Conservation (phyloP, 2,329 filamentous ascomycete genomes). For the Microsporum audouinii region DNA sequence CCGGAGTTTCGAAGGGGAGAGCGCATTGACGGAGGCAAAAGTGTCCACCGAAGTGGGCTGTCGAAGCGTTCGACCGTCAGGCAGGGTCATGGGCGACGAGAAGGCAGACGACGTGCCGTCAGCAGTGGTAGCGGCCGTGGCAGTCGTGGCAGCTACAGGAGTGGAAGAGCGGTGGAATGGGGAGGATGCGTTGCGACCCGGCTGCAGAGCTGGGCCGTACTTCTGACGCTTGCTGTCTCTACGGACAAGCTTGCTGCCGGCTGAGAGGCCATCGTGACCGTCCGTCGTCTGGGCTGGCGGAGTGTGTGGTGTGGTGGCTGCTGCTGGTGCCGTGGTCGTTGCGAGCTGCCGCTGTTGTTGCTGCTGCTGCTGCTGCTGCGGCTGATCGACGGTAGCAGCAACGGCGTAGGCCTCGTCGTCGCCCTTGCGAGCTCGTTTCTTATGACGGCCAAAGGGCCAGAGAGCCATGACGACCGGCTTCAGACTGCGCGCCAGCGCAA, state of each 20-base stretch:
- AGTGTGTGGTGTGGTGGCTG: neutral
- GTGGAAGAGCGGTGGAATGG: conserved; percentile 9
- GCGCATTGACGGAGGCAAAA: conserved; percentile 12
- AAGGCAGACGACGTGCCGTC: neutral
- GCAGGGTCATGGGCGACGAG: neutral
- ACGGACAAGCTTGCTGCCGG: conserved; percentile 18
- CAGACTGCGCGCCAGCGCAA: conserved; percentile 16
- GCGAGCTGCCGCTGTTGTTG: neutral
- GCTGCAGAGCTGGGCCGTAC: conserved; percentile 18
- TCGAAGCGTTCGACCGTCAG: conserved; percentile 4
- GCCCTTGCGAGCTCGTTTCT: conserved; percentile 53
- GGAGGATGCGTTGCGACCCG: conserved; percentile 10
- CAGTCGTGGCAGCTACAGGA: neutral
- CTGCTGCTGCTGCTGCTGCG: neutral
- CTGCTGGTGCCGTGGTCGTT: neutral
- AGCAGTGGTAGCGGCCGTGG: conserved; percentile 3
- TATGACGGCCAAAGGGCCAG: conserved; percentile 72
- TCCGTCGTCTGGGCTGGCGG: neutral
- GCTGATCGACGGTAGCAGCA: neutral
- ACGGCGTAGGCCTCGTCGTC: conserved; percentile 32
- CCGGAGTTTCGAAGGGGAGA: conserved; percentile 7
- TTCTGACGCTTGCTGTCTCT: conserved; percentile 24
- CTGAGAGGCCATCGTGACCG: conserved; percentile 11
- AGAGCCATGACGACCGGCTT: conserved; percentile 51
- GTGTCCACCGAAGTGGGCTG: conserved; percentile 17